phyloP scores from a whole-genome alignment of 2,329 filamentous ascomycete species.

The Ceratocystis lukuohia region DNA sequence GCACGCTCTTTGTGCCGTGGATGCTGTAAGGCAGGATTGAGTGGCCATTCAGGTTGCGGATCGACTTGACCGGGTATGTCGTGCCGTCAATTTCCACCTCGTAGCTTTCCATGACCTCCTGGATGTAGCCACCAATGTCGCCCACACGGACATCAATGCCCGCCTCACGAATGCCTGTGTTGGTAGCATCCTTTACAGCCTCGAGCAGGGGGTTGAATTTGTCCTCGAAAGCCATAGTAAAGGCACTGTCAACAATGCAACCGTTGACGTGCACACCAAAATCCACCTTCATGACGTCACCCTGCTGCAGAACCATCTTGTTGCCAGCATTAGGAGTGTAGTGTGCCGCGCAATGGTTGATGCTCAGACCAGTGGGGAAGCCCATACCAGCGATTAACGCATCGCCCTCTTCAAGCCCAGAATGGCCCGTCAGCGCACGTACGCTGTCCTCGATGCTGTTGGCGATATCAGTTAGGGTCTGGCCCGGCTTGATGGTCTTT shows the following conservation, averaged over 20 bases:
- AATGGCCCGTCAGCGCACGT: constrained; percentile 55
- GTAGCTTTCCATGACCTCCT: constrained; percentile 67
- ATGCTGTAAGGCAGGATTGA: constrained; percentile 65
- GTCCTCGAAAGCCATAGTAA: constrained; percentile 63
- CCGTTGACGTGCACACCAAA: constrained; percentile 73
- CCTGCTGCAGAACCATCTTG: constrained; percentile 57
- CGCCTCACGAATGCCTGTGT: constrained; percentile 71
- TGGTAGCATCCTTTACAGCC: constrained; percentile 62
- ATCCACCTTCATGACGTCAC: constrained; percentile 72
- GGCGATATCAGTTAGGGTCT: constrained; percentile 60
- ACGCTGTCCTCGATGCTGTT: constrained; percentile 70
- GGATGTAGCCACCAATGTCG: constrained; percentile 57
- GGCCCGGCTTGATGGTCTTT: constrained; percentile 61
- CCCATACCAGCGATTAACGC: constrained; percentile 61
- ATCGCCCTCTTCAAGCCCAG: constrained; percentile 59
- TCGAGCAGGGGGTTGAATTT: constrained; percentile 61
- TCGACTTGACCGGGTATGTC: constrained; percentile 55
- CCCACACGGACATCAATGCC: constrained; percentile 67
- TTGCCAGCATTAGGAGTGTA: constrained; percentile 69
- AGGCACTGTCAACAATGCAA: constrained; percentile 68
- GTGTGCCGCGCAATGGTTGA: constrained; percentile 68
- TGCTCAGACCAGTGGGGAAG: constrained; percentile 63
- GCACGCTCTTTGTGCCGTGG: constrained; percentile 67
- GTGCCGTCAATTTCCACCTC: constrained; percentile 57
- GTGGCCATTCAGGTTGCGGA: constrained; percentile 62